Evolutionary conservation across 1,284 basidiomycete genomes (phyloP), one percentile per base, ranked within the genome.

Genomic region (Cryptococcus maquisensis): DNA sequence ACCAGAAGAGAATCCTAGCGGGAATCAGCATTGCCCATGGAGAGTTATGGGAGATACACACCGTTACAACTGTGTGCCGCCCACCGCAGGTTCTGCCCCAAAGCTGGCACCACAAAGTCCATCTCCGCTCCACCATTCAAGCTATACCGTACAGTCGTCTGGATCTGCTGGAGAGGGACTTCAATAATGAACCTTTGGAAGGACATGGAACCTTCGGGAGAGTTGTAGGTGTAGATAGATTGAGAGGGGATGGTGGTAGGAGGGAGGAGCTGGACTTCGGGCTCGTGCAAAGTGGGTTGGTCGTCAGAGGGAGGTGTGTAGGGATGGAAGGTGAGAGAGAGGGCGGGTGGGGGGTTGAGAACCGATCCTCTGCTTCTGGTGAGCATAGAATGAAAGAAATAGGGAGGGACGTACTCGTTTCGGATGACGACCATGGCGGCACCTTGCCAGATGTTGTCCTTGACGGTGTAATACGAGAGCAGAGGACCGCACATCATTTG

Each of bases 111-210:
- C 66, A 83, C 86, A 73, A 98, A 98, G 40, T 83, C 81, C 55
- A 91, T 79, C 52, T 83, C 81, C 51, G 86, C 85, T 0, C 93
- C 89, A 23, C 82, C 76, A 66, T 94, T 93, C 61, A 93, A 79
- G 44, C 81, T 71, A 72, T 98, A 98, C 51, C 79, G 80, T 45
- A 96, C 81, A n/a, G 80, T 77, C 81, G 90, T 88, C 76, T 95
- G 90, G 37, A 80, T 76, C 8, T 80, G 75, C 4, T 81, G 80
- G 8, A 98, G 74, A 5, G 90, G 90, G 52, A 98, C 81, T 63
- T 87, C 83, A 52, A 98, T 83, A 71, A 87, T 82, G 79, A 98
- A 98, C 51, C 96, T 82, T 90, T 92, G 98, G 78, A 98, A 98
- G 1, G 90, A 91, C 69, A 83, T 90, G 0, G 87, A 86, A 15